Base-by-base conservation (phyloP, 2,329 filamentous ascomycete genomes). In the Cryphonectria radicalis region DNA sequence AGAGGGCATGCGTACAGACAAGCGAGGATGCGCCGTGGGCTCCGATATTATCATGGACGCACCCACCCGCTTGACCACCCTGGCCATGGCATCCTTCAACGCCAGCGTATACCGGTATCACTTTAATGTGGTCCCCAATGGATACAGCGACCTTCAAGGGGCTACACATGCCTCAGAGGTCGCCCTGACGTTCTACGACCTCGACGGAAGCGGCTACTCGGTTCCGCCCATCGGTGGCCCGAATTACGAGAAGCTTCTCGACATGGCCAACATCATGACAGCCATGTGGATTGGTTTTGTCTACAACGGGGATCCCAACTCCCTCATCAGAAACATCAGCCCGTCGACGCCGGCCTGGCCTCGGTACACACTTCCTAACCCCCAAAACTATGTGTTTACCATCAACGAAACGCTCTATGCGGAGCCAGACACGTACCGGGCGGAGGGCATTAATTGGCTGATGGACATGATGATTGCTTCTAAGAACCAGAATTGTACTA, bases 111-210 rank as follows among this genome's bases (percentile, higher is more conserved):
- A 79, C 72, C 76, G 74, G 11, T 87, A 86, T 77, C 80, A 82
- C 50, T 86, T 85, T 73, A 81, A 86, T 70, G 82, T 84, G 3
- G 73, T 73, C 10, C 76, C 79, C 7, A 80, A 80, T 59, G 80
- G 80, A 1, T 11, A 79, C 43, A 62, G 62, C 53, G 66, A 8
- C 66, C 70, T 50, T 32, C 4, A 25, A 32, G 69, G 69, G 37
- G 35, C 59, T 3, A 50, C 11, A 6, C 83, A 84, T 73, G 83
- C 82, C 75, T 77, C 84, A 68, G 86, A 88, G 75, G 83, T 88
- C 0, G 80, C 82, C 0, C 87, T 87, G 72, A 86, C 88, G 3
- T 86, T 89, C 66, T 76, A 86, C 73, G 89, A 90, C 72, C 76
- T 82, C 6, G 73, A 80, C 3, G 87, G 86, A 0, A 72, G 79